Evolutionary conservation across 2,329 filamentous ascomycete species (phyloP).

Genomic region (Aspergillus fijiensis): DNA sequence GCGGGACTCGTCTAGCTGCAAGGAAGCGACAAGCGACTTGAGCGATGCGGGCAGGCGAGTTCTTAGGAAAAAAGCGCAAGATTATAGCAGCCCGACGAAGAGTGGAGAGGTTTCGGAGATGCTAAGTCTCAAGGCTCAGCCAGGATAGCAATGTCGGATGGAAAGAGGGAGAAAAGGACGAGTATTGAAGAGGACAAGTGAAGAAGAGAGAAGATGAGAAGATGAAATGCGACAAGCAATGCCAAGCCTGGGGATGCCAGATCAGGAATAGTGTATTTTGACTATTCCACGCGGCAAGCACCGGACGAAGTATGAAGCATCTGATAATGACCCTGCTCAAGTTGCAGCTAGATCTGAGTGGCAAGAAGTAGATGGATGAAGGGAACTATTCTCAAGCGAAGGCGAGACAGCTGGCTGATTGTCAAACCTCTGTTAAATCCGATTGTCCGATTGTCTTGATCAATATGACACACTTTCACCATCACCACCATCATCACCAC

Average conservation of each 20-base stretch:
- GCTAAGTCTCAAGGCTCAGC: background rate
- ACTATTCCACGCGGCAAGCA: background rate
- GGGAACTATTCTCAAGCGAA: no score
- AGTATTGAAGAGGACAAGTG: background rate
- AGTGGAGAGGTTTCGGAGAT: background rate
- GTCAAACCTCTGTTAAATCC: background rate
- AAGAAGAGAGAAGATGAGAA: background rate
- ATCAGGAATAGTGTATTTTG: slow-evolving; percentile 18
- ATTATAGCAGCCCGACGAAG: background rate
- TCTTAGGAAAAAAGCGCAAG: background rate
- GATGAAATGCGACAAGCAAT: slow-evolving; percentile 8
- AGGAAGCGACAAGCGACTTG: background rate
- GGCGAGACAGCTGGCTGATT: no score
- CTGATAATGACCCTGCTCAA: no score
- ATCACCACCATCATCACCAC: background rate
- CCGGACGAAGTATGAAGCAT: background rate
- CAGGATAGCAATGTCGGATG: background rate
- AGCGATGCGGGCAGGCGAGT: background rate
- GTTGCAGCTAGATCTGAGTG: background rate
- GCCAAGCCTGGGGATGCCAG: slow-evolving; percentile 24
- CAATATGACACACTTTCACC: background rate
- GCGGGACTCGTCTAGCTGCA: slow-evolving; percentile 1
- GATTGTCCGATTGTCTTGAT: background rate
- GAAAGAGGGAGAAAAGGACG: background rate
- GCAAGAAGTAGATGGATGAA: no score